Conservation (phyloP, 768 basidiomycete species). For the Auricularia auricula-judae region DNA sequence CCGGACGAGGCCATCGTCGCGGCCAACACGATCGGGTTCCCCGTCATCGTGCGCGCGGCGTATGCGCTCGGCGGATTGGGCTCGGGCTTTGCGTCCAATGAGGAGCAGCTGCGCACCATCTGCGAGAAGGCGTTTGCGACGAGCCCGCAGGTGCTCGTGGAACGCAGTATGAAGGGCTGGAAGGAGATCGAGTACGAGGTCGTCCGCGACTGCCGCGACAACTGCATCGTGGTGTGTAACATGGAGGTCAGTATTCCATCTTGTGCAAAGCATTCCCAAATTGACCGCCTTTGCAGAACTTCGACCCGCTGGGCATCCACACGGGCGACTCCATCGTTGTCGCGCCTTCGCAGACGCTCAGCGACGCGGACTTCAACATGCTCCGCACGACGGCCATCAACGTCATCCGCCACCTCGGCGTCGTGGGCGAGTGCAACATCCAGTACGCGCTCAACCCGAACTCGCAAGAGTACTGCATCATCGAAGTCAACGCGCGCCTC, state of each 20-base stretch:
- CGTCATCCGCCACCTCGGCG: slow-evolving; percentile 96
- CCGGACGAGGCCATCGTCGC: slow-evolving; percentile 74
- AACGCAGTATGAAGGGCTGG: slow-evolving; percentile 99
- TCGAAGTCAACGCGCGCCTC: slow-evolving; percentile 97
- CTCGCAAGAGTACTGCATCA: slow-evolving; percentile 96
- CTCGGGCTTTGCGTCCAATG: slow-evolving; percentile 92
- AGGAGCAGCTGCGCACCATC: slow-evolving; percentile 75
- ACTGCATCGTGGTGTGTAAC: slow-evolving; percentile 99
- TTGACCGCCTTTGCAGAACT: slow-evolving; percentile 52
- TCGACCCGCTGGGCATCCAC: slow-evolving; percentile 96
- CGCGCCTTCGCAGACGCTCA: slow-evolving; percentile 94
- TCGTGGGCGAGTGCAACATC: slow-evolving; percentile 97
- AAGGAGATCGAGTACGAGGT: slow-evolving; percentile 99
- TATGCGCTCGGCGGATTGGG: slow-evolving; percentile 95
- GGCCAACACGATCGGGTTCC: slow-evolving; percentile 79
- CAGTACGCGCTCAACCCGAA: slow-evolving; percentile 95
- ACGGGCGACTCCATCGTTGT: slow-evolving; percentile 98
- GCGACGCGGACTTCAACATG: slow-evolving; percentile 99
- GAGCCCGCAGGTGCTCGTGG: slow-evolving; percentile 95
- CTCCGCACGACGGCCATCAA: slow-evolving; percentile 96
- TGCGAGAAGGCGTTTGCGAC: slow-evolving; percentile 96
- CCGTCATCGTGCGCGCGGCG: slow-evolving; percentile 93
- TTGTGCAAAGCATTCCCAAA: neutral
- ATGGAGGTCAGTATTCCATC: slow-evolving; percentile 79
- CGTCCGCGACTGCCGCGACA: slow-evolving; percentile 92